Evolutionary conservation across 805 yeast genomes (phyloP), one percentile per base, ranked within the genome.

Genomic region (Candida caryicola): DNA sequence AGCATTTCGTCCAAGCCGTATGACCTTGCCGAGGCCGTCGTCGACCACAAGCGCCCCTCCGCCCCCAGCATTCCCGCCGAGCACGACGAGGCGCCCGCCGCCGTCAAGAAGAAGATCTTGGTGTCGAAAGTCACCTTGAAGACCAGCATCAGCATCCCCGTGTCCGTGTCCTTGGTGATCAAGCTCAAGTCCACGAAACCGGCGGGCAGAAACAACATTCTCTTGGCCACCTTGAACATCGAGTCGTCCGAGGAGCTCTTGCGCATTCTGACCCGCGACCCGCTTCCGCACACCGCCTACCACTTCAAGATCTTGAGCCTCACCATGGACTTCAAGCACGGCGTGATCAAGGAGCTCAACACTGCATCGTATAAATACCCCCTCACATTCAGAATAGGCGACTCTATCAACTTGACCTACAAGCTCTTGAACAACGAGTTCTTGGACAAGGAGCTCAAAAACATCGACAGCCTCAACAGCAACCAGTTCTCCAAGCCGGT

Each of bases 141-240:
- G 19, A 41, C 52, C 10, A 36, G 33, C 9, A 18, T 51, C 8
- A 33, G 34, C 12, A 36, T 64, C n/a, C 64, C 69, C 5, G 60
- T 65, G 1, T 47, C 61, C 4, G 57, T 61, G 1, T 68, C 75
- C 0, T 48, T 77, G 28, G 69, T 71, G n/a, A 58, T 77, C 4
- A 62, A 69, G 36, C 54, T 77, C 13, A 61, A 73, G 31, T 71
- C 76, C 21, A 64, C 76, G 5, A 70, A 69, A 41, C 71, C 79
- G 4, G 74, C 76, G 4, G 76, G 77, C 6, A 59, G 71, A 31
- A 62, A 65, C 44, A 67, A 69, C 39, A 50, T 66, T 2, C 47
- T 77, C 1, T 51, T 77, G n/a, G 68, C 78, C 1, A 70, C 76
- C 1, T 52, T 77, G 31, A 75, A 70, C 37, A 54, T 77, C 8